Base-by-base conservation (phyloP, 768 basidiomycete species). In the Kwoniella mangroviensis region DNA sequence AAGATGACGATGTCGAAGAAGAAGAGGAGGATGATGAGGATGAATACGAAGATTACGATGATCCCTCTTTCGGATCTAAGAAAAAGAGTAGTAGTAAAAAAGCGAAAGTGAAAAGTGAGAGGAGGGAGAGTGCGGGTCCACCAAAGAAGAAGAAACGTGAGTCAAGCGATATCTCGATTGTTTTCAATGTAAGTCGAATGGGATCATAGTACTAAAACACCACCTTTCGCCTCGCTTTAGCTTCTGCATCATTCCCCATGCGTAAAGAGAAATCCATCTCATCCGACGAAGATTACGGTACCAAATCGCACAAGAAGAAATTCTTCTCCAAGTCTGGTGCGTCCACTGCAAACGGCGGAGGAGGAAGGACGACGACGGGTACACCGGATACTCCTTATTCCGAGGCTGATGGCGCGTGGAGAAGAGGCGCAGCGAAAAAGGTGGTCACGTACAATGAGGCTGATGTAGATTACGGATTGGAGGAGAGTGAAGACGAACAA, bases 211-310 rank as follows among this genome's bases (percentile, higher is more conserved):
- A 26, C 26, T 26, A 26, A 26, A 26, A 26, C 26, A 26, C 26
- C 4, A 26, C 26, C 15, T 26, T 11, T 58, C 42, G 58, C 24
- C 49, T 55, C 26, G 28, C 21, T 12, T 12, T 52, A 77, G 72
- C 79, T 12, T 40, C 69, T 13, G 72, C 67, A 6, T 22, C 74
- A 45, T 82, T 80, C 64, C 78, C 79, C 3, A 65, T 73, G 11
- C 71, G 76, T 15, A 45, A 71, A 5, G 72, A 72, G 10, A 42
- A 67, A 13, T 73, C 74, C 5, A 69, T 60, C 6, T 76, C 76
- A 17, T 79, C 79, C 17, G 80, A 79, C 58, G 81, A 81, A 21
- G 80, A 82, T 63, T 81, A 81, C 57, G 79, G 73, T 0, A n/a
- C 61, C 43, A 81, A 78, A 51, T 73, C 77, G 17, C 79, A 83